phyloP scores from a whole-genome alignment of 805 yeast genomes.

The Candida corydali region DNA sequence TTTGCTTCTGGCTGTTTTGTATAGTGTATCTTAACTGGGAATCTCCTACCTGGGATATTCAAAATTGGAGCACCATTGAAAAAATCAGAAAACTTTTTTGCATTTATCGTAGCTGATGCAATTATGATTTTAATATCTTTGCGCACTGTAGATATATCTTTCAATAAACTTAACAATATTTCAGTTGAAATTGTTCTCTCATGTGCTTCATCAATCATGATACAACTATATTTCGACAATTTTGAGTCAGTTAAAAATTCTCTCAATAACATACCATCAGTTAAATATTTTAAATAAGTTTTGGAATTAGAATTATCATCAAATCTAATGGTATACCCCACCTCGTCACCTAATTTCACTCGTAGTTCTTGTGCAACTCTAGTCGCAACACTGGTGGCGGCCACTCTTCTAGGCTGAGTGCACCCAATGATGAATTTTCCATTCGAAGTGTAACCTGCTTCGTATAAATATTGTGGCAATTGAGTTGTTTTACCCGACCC shows the following conservation, averaged over 20 bases:
- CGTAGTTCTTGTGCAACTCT: slow-evolving; percentile 91
- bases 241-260: slow-evolving; percentile 80
- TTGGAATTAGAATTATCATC: slow-evolving; percentile 67
- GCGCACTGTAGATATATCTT: slow-evolving; percentile 59
- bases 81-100: slow-evolving; percentile 77
- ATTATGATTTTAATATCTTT: slow-evolving; percentile 72
- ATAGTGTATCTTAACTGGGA: slow-evolving; percentile 82
- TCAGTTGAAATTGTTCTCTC: slow-evolving; percentile 95
- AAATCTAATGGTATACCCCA: slow-evolving; percentile 86
- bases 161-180: slow-evolving; percentile 69
- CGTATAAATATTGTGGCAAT: slow-evolving; percentile 79
- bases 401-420: slow-evolving; percentile 94
- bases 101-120: slow-evolving; percentile 94
- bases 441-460: slow-evolving; percentile 67
- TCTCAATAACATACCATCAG: slow-evolving; percentile 91
- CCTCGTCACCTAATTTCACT: slow-evolving; percentile 74
- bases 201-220: slow-evolving; percentile 97
- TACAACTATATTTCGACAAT: slow-evolving; percentile 63
- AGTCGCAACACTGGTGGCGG: slow-evolving; percentile 86
- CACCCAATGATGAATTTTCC: slow-evolving; percentile 55
- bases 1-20: slow-evolving; percentile 87
- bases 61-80: slow-evolving; percentile 83
- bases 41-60: slow-evolving; percentile 89
- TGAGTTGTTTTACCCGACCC: slow-evolving; percentile 97
- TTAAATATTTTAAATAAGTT: slow-evolving; percentile 82